Evolutionary conservation across 257 asterid species (phyloP).

Genomic region (Plantago major): DNA sequence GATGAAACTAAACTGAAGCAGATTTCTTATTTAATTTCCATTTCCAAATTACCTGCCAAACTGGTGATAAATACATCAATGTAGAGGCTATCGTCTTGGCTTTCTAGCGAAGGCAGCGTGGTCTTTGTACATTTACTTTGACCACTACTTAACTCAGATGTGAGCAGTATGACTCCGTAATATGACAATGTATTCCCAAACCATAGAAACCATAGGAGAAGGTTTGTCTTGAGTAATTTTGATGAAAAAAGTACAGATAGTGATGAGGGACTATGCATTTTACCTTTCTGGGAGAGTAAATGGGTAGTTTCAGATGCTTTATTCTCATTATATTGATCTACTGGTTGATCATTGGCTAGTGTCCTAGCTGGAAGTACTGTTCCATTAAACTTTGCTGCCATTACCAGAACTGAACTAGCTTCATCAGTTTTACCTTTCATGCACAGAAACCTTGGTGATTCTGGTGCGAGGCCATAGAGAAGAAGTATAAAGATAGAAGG

Average conservation of each 20-base stretch:
- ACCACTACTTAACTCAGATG: constrained; percentile 66
- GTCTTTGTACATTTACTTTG: constrained; percentile 37
- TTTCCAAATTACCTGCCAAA: constrained; percentile 53
- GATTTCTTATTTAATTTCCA: background rate
- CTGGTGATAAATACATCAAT: constrained; percentile 55
- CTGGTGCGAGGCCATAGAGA: constrained; percentile 32
- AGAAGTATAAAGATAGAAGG: constrained; percentile 39
- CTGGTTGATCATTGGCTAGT: constrained; percentile 31
- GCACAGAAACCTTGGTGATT: constrained; percentile 52
- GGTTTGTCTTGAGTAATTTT: constrained; percentile 40
- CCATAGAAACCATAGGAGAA: constrained; percentile 54
- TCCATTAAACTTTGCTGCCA: constrained; percentile 37
- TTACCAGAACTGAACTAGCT: constrained; percentile 37
- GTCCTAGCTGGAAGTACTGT: constrained; percentile 30
- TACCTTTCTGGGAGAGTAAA: constrained; percentile 24
- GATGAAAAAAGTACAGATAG: constrained; percentile 42
- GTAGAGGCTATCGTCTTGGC: constrained; percentile 40
- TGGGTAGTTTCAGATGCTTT: constrained; percentile 23
- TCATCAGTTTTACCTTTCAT: constrained; percentile 38
- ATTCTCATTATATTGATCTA: constrained; percentile 13
- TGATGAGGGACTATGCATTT: constrained; percentile 29
- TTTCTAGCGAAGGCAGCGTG: constrained; percentile 19
- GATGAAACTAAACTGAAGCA: background rate
- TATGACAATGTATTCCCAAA: constrained; percentile 64
- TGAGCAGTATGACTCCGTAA: constrained; percentile 67